A percentile compares a stretch with the other conserved stretches of the same genome.
These are phyloP conservation scores for Salvia rosmarinus DNA, from an alignment of 257 asterid species.

Conservation along the genomic window DNA sequence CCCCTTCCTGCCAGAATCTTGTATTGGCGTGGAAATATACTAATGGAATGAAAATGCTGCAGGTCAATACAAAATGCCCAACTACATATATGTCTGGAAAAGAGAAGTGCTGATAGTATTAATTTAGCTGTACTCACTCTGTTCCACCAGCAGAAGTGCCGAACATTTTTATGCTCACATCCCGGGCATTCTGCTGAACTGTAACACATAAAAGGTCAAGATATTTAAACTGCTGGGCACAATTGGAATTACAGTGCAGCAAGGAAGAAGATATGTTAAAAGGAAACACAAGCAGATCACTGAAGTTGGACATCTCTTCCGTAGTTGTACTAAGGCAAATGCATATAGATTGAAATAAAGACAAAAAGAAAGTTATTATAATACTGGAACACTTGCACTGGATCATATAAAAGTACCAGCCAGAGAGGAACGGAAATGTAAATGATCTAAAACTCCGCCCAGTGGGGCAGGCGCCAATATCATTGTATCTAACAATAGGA, in stretches of 20 bases:
- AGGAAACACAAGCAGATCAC: conserved; percentile 22
- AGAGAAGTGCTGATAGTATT: conserved; percentile 9
- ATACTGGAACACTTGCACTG: background rate
- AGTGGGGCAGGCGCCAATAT: background rate
- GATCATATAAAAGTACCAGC: background rate
- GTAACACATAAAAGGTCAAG: conserved; percentile 37
- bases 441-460: conserved; percentile 9
- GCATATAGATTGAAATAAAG: background rate
- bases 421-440: background rate
- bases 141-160: conserved; percentile 99
- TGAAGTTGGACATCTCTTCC: conserved; percentile 10
- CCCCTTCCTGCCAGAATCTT: conserved; percentile 55
- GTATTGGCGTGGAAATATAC: conserved; percentile 83
- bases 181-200: conserved; percentile 70
- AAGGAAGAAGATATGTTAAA: conserved; percentile 4
- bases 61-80: conserved; percentile 22
- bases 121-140: conserved; percentile 56
- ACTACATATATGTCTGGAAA: conserved; percentile 1
- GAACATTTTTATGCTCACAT: conserved; percentile 75
- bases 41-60: conserved; percentile 39
- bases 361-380: conserved; percentile 12
- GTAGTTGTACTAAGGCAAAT: background rate
- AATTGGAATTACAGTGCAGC: conserved; percentile 20
- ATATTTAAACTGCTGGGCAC: conserved; percentile 19
- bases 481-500: conserved; percentile 2